Evolutionary conservation across 73 alveolate genomes (phyloP), one percentile per base, ranked within the genome.

Genomic region (Paramecium pentaurelia): DNA sequence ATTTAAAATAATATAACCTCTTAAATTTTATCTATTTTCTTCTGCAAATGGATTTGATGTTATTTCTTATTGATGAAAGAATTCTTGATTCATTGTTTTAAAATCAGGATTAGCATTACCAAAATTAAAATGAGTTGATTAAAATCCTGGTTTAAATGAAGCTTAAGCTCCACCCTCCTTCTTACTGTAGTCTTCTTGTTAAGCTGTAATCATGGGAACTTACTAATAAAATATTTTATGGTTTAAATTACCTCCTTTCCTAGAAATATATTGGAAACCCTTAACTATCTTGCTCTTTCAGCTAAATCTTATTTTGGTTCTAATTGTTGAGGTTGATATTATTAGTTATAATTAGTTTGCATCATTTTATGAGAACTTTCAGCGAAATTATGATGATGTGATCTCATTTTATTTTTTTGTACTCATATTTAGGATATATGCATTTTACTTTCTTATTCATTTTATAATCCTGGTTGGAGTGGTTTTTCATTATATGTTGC

Each of bases 361-460:
- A 89, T 89, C 86, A 89, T 71, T 16, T 71, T 64, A 45, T 70
- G 42, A 42, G 80, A 28, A 20, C 71, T 71, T 30, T 89, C 94
- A 16, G 94, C 94, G 58, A 89, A 89, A 73, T 89, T 89, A 47
- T 89, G 94, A 60, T 89, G 94, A 51, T 89, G 94, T 7, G 94
- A 77, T 71, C 94, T 89, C 94, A 89, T 89, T 89, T 89, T 89
- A 71, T 77, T 83, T 71, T 89, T 89, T 71, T 89, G 37, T 25
- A 64, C 91, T 42, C 38, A 25, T 42, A 75, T 75, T 75, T 54
- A 54, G 70, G 70, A 75, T 38, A 30, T 16, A 25, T 75, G 36
- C 36, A 38, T 36, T 25, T 75, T 75, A 75, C 88, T 42, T 25
- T 89, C 94, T 45, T 83, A 18, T 49, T 89, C 94, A 89, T 89